Base-by-base conservation (phyloP, 768 basidiomycete genomes). In the Termitomyces sp. region DNA sequence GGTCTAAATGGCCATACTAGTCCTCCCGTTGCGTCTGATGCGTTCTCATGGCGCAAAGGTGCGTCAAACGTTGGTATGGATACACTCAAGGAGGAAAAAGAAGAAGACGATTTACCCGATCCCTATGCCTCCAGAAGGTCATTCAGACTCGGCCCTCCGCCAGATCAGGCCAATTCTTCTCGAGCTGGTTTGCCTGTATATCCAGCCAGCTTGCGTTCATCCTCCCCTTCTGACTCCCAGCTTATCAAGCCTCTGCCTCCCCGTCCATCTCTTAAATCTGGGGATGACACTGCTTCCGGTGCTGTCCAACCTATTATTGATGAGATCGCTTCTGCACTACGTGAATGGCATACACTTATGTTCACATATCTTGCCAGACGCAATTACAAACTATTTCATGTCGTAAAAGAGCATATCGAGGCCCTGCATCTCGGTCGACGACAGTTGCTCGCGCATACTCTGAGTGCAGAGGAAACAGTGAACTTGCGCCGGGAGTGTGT, bases 331-430 rank as follows among this genome's bases (percentile, higher is more conserved):
- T 96, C 93, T 8, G 95, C 96, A 0, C 75, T 98, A 45, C 86
- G 96, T 40, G 96, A 98, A 82, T 98, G 95, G 94, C 90, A 96
- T 66, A 83, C 84, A 36, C 77, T 94, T 53, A 88, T 98, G 81
- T 94, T 93, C 67, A 88, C 88, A 61, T 94, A 97, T 70, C 87
- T 98, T 43, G 87, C 90, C 9, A 80, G 85, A 46, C 83, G 94
- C 55, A 91, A 98, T 65, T 98, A 98, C 75, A 82, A 83, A 43
- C 83, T 94, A 20, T 98, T 98, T 72, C 83, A 88, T 59, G 77
- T 83, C 8, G 92, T 98, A 55, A 84, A 85, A 58, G 87, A 88
- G 53, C 93, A 96, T 65, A 91, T 98, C 60, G 93, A 96, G 68
- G 87, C 87, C 6, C 79, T 98, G 5, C 94, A 97, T 68, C 82